phyloP scores from a whole-genome alignment of 371 early-diverging fungal species.

The Rhizopus arrhizus region DNA sequence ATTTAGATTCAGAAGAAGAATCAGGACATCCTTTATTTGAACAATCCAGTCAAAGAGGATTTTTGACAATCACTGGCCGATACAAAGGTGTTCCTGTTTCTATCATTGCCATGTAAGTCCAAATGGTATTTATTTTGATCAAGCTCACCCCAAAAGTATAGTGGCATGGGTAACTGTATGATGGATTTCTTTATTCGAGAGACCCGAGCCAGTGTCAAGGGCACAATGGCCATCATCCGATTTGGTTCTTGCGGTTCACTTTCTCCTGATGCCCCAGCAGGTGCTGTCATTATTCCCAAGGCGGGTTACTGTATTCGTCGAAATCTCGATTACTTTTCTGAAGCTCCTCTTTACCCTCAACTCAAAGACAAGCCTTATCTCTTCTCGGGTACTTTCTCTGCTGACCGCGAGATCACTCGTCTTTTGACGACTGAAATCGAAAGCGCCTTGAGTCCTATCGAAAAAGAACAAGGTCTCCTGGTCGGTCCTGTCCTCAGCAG shows the following conservation, averaged over 20 bases:
- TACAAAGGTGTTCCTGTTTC: constrained; percentile 80
- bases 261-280: constrained; percentile 57
- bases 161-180: constrained; percentile 82
- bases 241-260: constrained; percentile 93
- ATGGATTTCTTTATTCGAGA: constrained; percentile 96
- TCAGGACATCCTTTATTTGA: constrained; percentile 55
- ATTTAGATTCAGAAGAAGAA: constrained; percentile 62
- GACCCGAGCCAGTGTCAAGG: constrained; percentile 81
- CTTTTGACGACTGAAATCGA: constrained; percentile 44
- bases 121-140: not conserved
- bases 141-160: constrained; percentile 4
- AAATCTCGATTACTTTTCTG: constrained; percentile 78
- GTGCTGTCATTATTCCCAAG: constrained; percentile 76
- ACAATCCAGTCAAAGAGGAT: constrained; percentile 78
- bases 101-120: constrained; percentile 81
- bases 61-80: constrained; percentile 89
- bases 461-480: constrained; percentile 19
- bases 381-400: constrained; percentile 63
- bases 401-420: constrained; percentile 63
- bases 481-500: constrained; percentile 62
- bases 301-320: constrained; percentile 75
- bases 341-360: constrained; percentile 31
- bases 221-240: constrained; percentile 81
- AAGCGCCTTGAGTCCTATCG: constrained; percentile 29
- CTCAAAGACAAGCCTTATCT: constrained; percentile 61